These are phyloP conservation scores for Lachancea nothofagi DNA, from an alignment of 805 yeast genomes.

Conservation along the genomic window DNA sequence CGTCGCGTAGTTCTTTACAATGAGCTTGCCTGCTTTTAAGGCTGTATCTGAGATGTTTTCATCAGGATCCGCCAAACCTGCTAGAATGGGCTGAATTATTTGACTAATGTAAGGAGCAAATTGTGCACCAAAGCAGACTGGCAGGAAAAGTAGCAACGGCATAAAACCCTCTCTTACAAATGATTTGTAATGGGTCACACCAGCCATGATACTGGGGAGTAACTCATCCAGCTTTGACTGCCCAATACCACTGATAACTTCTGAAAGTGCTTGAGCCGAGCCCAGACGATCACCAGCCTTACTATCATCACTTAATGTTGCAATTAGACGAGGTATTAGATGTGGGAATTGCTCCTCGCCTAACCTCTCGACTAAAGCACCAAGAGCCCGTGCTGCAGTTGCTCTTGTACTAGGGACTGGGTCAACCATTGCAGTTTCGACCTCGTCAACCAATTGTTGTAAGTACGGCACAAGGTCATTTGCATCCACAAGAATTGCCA, in stretches of 20 bases:
- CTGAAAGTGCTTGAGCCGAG: slow-evolving; percentile 94
- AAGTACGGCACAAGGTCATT: slow-evolving; percentile 82
- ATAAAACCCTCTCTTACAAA: slow-evolving; percentile 86
- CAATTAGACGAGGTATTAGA: slow-evolving; percentile 73
- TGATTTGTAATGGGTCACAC: slow-evolving; percentile 60
- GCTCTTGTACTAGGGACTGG: slow-evolving; percentile 97
- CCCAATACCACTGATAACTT: slow-evolving; percentile 90
- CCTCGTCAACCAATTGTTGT: slow-evolving; percentile 66
- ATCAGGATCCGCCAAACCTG: slow-evolving; percentile 84
- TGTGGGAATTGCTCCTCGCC: slow-evolving; percentile 96
- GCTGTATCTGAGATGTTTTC: slow-evolving; percentile 87
- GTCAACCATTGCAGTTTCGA: slow-evolving; percentile 94
- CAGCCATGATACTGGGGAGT: slow-evolving; percentile 70
- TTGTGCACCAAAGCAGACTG: slow-evolving; percentile 89
- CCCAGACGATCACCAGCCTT: slow-evolving; percentile 92
- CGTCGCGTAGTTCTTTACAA: slow-evolving; percentile 85
- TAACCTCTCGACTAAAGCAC: slow-evolving; percentile 89
- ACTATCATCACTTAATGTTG: slow-evolving; percentile 67
- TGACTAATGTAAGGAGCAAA: slow-evolving; percentile 82
- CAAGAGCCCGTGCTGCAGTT: slow-evolving; percentile 94
- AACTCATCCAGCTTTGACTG: slow-evolving; percentile 80
- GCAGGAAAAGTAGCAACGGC: slow-evolving; percentile 83
- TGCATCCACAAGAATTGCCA: slow-evolving; percentile 92
- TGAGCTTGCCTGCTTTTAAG: slow-evolving; percentile 83
- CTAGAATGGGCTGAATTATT: slow-evolving; percentile 86